Conservation (phyloP, 164 flowering plant genomes). For the Kingdonia uniflora region DNA sequence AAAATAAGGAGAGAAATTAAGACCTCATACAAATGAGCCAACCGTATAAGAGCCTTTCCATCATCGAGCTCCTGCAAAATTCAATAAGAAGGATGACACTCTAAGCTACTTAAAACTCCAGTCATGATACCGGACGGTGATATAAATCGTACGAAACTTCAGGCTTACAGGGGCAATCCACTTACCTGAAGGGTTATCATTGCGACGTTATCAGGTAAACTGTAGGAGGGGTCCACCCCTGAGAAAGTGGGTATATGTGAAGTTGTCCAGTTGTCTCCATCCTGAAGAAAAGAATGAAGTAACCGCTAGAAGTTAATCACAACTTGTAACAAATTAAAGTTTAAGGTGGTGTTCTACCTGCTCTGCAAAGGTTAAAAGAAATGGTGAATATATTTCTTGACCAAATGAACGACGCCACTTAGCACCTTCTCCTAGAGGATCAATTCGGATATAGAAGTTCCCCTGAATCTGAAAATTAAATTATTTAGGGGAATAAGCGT, state of each 20-base stretch:
- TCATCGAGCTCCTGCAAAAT: conserved; percentile 63
- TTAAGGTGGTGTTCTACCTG: conserved; percentile 33
- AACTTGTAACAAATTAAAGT: no score
- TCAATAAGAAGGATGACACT: neutral
- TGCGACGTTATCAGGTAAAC: conserved; percentile 73
- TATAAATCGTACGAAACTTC: neutral
- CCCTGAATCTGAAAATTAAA: conserved; percentile 56
- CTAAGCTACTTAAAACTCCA: neutral
- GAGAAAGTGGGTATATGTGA: conserved; percentile 50
- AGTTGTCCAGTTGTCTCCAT: conserved; percentile 39
- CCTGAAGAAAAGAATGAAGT: conserved; percentile 32
- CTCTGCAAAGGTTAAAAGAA: conserved; percentile 78
- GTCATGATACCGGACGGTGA: neutral
- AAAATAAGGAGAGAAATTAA: neutral
- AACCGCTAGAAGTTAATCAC: no score
- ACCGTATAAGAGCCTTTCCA: conserved; percentile 76
- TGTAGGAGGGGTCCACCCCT: conserved; percentile 56
- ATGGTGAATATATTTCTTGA: conserved; percentile 91
- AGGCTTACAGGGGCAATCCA: neutral
- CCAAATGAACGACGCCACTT: conserved; percentile 89
- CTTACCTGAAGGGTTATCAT: conserved; percentile 75
- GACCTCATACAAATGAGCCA: conserved; percentile 95
- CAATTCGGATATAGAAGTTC: conserved; percentile 66
- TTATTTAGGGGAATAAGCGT: no score
- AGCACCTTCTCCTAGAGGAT: conserved; percentile 87